phyloP scores from a whole-genome alignment of 192 early-diverging fungal genomes.

The Umbelopsis isabellina region DNA sequence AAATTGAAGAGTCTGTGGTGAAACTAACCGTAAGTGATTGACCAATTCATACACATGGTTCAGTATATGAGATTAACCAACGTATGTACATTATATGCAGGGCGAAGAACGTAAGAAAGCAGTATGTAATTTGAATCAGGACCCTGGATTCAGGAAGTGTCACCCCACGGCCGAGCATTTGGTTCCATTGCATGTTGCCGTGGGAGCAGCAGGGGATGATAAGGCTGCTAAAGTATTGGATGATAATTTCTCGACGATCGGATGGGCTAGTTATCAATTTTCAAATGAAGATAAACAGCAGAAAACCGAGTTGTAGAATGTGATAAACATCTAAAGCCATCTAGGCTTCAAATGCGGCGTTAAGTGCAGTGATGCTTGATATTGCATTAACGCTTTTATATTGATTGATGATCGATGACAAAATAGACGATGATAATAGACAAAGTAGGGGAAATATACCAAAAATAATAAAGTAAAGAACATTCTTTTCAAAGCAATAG shows the following conservation, averaged over 20 bases:
- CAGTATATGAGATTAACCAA: not conserved
- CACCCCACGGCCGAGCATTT: conserved; percentile 74
- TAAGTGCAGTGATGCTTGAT: too few relatives aligned
- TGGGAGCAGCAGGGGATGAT: conserved; percentile 60
- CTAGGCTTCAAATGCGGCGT: too few relatives aligned
- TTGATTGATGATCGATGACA: not conserved
- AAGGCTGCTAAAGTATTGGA: conserved; percentile 43
- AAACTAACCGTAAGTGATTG: conserved; percentile 16
- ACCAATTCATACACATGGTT: not conserved
- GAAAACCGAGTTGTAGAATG: conserved; percentile 7
- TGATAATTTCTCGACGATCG: conserved; percentile 35
- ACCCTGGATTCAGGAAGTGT: conserved; percentile 47
- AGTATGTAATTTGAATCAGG: conserved; percentile 44
- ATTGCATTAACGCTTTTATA: not conserved
- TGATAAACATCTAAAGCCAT: not conserved
- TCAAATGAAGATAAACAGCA: not conserved
- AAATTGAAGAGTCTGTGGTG: conserved; percentile 51
- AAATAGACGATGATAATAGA: not conserved
- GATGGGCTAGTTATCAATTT: conserved; percentile 30
- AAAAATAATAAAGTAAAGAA: not conserved
- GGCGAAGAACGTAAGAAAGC: conserved; percentile 45
- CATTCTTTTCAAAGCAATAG: not conserved
- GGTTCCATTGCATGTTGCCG: conserved; percentile 67
- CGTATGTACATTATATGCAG: conserved; percentile 13
- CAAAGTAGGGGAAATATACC: not conserved